Percentiles rank a stretch among this genome's conserved stretches.
phyloP scores from a whole-genome alignment of 805 yeast genomes.

The Candida vartiovaarae region DNA sequence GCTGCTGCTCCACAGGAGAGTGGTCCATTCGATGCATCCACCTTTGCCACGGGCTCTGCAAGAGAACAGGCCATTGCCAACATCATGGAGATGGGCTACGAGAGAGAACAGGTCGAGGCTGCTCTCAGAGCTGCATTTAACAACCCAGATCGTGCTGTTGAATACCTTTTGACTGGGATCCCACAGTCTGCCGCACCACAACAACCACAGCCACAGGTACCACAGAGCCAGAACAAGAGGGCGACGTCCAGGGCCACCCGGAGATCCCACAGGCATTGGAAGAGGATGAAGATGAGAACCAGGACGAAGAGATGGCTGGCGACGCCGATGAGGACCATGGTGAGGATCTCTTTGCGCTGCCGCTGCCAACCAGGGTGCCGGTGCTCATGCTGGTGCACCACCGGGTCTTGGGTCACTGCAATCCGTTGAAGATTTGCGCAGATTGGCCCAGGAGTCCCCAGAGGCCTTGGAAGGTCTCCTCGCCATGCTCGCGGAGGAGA shows the following conservation, averaged over 20 bases:
- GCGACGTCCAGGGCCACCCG: conserved; percentile 21
- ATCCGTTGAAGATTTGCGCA: conserved; percentile 49
- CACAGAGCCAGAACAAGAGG: conserved; percentile 8
- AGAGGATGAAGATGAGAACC: conserved; percentile 2
- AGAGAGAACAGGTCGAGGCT: conserved; percentile 75
- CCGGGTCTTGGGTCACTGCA: conserved; percentile 33
- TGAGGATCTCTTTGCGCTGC: conserved; percentile 24
- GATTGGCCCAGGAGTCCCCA: conserved; percentile 78
- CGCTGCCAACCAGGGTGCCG: conserved; percentile 11
- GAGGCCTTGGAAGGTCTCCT: conserved; percentile 79
- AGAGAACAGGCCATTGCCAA: conserved; percentile 73
- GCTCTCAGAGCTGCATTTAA: conserved; percentile 94
- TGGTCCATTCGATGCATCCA: conserved; percentile 32
- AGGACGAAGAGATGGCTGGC: conserved; percentile 20
- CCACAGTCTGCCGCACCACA: conserved; percentile 50
- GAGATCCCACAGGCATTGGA: conserved; percentile 14
- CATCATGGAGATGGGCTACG: conserved; percentile 95
- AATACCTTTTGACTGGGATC: conserved; percentile 83
- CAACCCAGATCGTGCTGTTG: conserved; percentile 98
- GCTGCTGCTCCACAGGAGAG: conserved; percentile 16
- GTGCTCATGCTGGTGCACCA: conserved; percentile 13
- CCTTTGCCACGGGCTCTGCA: conserved; percentile 70
- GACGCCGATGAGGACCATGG: conserved; percentile 20
- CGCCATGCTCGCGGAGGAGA: conserved; percentile 70
- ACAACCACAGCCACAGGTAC: conserved; percentile 18